These are phyloP conservation scores for Dothidotthia symphoricarpi DNA, from an alignment of 2,329 filamentous ascomycete genomes.

Conservation along the genomic window DNA sequence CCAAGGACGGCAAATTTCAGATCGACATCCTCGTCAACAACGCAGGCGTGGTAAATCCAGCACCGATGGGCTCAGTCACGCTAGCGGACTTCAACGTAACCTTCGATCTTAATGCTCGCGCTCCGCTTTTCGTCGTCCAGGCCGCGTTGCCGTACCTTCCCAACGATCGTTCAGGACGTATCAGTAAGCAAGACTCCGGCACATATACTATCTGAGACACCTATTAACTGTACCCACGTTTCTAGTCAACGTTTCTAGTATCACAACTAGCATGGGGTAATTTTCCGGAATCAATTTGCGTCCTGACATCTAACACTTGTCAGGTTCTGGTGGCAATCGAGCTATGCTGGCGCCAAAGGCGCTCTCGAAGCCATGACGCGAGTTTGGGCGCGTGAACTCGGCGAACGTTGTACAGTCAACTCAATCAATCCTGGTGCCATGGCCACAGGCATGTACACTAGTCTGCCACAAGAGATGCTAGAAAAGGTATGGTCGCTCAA, in stretches of 20 bases:
- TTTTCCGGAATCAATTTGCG: too few relatives aligned
- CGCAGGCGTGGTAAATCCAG: conserved; percentile 65
- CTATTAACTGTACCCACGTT: too few relatives aligned
- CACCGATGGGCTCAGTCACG: conserved; percentile 43
- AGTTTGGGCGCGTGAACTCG: conserved; percentile 60
- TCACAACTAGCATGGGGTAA: conserved; percentile 52
- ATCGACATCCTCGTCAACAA: conserved; percentile 84
- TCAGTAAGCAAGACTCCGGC: too few relatives aligned
- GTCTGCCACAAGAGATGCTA: conserved; percentile 60
- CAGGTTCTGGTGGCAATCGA: conserved; percentile 51
- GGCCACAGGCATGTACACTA: conserved; percentile 53
- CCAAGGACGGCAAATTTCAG: conserved; percentile 53
- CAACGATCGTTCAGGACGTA: conserved; percentile 60
- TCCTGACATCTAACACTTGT: too few relatives aligned
- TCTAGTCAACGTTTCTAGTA: conserved; percentile 58
- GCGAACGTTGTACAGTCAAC: conserved; percentile 60
- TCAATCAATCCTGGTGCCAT: conserved; percentile 62
- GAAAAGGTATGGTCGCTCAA: conserved; percentile 56
- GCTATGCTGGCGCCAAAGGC: conserved; percentile 63
- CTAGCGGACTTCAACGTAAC: conserved; percentile 60
- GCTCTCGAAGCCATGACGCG: conserved; percentile 64
- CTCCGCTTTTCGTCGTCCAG: conserved; percentile 65
- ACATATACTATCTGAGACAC: too few relatives aligned
- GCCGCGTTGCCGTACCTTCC: conserved; percentile 66
- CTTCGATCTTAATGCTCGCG: conserved; percentile 57